Base-by-base conservation (phyloP, 1,139 yeast species). In the Geotrichum aggregatum region DNA sequence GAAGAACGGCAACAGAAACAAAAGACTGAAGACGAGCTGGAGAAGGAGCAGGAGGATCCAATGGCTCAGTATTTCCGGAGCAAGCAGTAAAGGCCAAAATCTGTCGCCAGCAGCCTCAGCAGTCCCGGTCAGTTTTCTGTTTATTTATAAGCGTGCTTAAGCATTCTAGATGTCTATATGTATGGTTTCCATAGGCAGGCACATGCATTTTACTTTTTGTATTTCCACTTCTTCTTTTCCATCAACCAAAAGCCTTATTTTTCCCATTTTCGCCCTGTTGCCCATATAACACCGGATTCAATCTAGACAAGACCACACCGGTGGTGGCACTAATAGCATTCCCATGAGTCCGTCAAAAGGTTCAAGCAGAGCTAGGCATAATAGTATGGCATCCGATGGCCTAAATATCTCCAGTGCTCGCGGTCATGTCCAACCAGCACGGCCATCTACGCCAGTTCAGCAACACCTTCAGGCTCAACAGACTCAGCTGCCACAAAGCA, bases 31-130 rank as follows among this genome's bases (percentile, higher is more conserved):
- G 47, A 45, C 18, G 54, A 43, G 21, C 19, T 50, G 22, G 53
- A 50, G 21, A 49, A 48, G 39, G 49, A 52, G 24, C 22, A 31
- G 34, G 56, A 48, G 14, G 51, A 49, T 40, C 52, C 52, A 13
- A 47, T 49, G 54, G 47, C 50, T 16, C 47, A 44, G 21, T 52
- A 52, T 31, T 40, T 50, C 35, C 44, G 42, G 6, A 33, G 43
- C 18, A 50, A 49, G 30, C 21, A 43, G 42, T 6, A n/a, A 10
- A 2, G n/a, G n/a, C n/a, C n/a, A n/a, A n/a, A n/a, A n/a, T n/a
- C n/a, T n/a, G n/a, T n/a, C n/a, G n/a, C 31, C 31, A 28, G 31
- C 7, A 28, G 7, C 11, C 31, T 28, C 31, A 11, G 11, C 31
- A 28, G n/a, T n/a, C n/a, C n/a, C n/a, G n/a, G n/a, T n/a, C n/a